Percentiles rank a stretch among this genome's conserved stretches.
These are phyloP conservation scores for Puccinia brachypodii DNA, from an alignment of 1,284 basidiomycete genomes.

Conservation along the genomic window DNA sequence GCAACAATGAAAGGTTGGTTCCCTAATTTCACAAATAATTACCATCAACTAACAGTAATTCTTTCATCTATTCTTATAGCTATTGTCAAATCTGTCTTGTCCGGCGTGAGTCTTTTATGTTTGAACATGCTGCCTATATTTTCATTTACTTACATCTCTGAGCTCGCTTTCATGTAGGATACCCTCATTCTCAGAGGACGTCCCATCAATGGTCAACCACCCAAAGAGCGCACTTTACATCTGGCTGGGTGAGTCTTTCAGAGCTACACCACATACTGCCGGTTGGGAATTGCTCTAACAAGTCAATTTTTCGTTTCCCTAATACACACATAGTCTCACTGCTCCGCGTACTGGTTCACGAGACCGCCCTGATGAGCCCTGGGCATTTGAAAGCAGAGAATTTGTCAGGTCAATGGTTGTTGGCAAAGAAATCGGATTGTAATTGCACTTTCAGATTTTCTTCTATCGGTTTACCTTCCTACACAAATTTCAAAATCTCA, in stretches of 20 bases:
- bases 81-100: constrained; percentile 47
- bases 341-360: constrained; percentile 41
- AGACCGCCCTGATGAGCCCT: constrained; percentile 46
- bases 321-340: constrained; percentile 30
- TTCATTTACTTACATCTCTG: background rate
- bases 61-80: constrained; percentile 12
- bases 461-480: background rate
- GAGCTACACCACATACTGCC: background rate
- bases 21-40: background rate
- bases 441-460: background rate
- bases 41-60: background rate
- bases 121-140: background rate
- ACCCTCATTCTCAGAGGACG: constrained; percentile 45
- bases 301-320: background rate
- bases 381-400: constrained; percentile 47
- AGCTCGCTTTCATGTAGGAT: constrained; percentile 37
- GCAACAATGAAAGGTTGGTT: constrained; percentile 28
- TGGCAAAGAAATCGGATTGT: constrained; percentile 47
- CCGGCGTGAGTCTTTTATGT: constrained; percentile 6
- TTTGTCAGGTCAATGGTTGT: constrained; percentile 37
- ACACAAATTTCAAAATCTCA: background rate
- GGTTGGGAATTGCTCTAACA: background rate
- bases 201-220: constrained; percentile 46
- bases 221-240: constrained; percentile 46
- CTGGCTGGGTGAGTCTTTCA: constrained; percentile 30